Base-by-base conservation (phyloP, 2,329 filamentous ascomycete species). In the Cladophialophora exuberans region DNA sequence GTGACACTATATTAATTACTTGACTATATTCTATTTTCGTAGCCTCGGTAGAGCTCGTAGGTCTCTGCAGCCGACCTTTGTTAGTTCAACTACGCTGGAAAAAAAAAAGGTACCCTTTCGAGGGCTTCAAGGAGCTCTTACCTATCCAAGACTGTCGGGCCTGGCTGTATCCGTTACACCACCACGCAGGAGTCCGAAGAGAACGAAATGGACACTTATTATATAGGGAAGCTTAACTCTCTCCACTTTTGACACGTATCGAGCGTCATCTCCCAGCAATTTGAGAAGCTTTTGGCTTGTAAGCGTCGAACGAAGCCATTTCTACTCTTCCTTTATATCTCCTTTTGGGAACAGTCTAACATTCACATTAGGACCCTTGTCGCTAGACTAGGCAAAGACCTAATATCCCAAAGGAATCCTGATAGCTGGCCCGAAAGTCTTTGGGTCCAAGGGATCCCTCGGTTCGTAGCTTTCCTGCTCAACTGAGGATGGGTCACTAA, bases 331-430 rank as follows among this genome's bases (percentile, higher is more conserved):
- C 0, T 63, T 61, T n/a, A n/a, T n/a, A 56, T 17, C n/a, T 28
- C 67, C 60, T 1, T 70, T 68, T 3, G 74, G 72, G 48, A 76
- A 82, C 57, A 79, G 72, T 0, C 76, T 76, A 3, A 77, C 68
- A 44, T 79, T 79, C 26, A 68, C 70, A 59, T 79, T 72, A 0
- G 70, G 68, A 0, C 70, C 75, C 54, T 79, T 79, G 46, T 79
- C 77, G 0, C 73, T 72, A 2, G 69, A 73, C 3, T 72, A 67
- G 4, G 65, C 72, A 17, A 69, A 69, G 1, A 70, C 71, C 3
- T 74, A 60, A 53, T 62, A 68, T 13, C 71, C 72, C 6, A 75
- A 48, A 0, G 63, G 67, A 2, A 60, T 66, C 4, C 60, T 61
- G 18, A 55, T 59, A 1, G 64, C 66, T 3, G 64, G 64, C 3